These are phyloP conservation scores for Blastomyces gilchristii DNA, from an alignment of 2,329 filamentous ascomycete species.

Conservation along the genomic window DNA sequence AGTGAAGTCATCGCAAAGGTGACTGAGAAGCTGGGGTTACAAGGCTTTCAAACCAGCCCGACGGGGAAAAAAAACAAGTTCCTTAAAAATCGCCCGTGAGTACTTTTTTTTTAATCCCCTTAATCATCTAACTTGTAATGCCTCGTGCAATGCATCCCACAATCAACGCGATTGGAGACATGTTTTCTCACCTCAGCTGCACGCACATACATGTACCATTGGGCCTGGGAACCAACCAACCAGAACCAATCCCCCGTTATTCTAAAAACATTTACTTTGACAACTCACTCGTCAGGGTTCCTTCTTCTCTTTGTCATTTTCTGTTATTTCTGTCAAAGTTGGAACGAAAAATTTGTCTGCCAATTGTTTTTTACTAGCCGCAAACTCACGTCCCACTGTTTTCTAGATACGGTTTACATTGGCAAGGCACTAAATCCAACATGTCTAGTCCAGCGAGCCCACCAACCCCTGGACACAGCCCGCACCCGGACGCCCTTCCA, in stretches of 20 bases:
- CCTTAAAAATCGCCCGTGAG: not conserved
- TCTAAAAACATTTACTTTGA: slow-evolving; percentile 1
- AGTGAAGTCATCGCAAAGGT: not conserved
- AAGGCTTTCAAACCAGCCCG: not conserved
- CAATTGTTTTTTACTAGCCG: not conserved
- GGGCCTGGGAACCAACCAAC: slow-evolving; percentile 1
- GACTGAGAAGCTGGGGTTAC: not conserved
- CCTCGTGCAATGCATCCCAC: not conserved
- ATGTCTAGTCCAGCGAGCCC: slow-evolving; percentile 19
- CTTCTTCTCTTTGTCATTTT: not conserved
- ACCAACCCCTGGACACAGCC: slow-evolving; percentile 26
- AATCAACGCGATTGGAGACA: not conserved
- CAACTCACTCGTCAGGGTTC: not conserved
- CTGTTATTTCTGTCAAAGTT: not conserved
- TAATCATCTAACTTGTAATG: not conserved
- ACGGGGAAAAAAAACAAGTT: not conserved
- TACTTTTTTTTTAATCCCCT: not conserved
- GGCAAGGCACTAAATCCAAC: slow-evolving; percentile 3
- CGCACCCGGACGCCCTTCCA: slow-evolving; percentile 27
- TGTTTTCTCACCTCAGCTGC: not conserved
- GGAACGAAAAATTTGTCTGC: not conserved
- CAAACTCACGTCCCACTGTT: slow-evolving; percentile 3
- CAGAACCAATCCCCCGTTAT: not conserved
- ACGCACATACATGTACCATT: not conserved
- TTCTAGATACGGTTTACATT: slow-evolving; percentile 1